Percentiles rank a stretch among this genome's conserved stretches.
Conservation (phyloP, 768 basidiomycete species). For the Tylopilus sp. region DNA sequence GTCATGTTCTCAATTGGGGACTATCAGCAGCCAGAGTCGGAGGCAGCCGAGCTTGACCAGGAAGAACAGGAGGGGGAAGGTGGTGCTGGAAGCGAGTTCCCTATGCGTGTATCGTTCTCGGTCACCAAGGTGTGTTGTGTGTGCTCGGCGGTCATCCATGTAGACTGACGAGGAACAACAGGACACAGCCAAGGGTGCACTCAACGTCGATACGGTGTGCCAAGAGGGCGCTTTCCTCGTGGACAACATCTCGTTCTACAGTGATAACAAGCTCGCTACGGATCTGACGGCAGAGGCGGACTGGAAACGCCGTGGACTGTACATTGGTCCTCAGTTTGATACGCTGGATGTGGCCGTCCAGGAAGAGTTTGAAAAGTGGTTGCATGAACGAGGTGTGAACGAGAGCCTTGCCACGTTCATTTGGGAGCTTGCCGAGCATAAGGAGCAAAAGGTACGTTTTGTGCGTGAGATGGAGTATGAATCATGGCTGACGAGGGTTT, state of each 20-base stretch:
- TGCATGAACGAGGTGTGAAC: slow-evolving; percentile 88
- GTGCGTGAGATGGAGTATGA: neutral
- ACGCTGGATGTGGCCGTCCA: slow-evolving; percentile 85
- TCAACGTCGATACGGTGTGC: slow-evolving; percentile 74
- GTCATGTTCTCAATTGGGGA: slow-evolving; percentile 93
- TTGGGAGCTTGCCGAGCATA: slow-evolving; percentile 81
- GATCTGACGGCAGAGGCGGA: slow-evolving; percentile 86
- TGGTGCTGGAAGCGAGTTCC: slow-evolving; percentile 45
- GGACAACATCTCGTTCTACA: slow-evolving; percentile 87
- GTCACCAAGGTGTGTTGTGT: slow-evolving; percentile 69
- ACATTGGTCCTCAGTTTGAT: slow-evolving; percentile 93
- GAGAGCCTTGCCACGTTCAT: slow-evolving; percentile 81
- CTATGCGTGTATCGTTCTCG: slow-evolving; percentile 75
- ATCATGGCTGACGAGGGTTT: slow-evolving; percentile 2
- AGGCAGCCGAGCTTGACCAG: slow-evolving; percentile 36
- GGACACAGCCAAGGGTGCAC: slow-evolving; percentile 55
- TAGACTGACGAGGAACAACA: slow-evolving; percentile 23
- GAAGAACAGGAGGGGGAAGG: slow-evolving; percentile 36
- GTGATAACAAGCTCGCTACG: slow-evolving; percentile 64
- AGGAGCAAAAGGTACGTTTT: slow-evolving; percentile 84
- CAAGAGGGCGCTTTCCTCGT: slow-evolving; percentile 81
- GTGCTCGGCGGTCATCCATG: neutral
- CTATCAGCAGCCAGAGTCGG: slow-evolving; percentile 56
- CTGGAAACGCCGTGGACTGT: slow-evolving; percentile 88
- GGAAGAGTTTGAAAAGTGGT: slow-evolving; percentile 86